These are phyloP conservation scores for Ambispora gerdemannii DNA, from an alignment of 192 early-diverging fungal species.

Conservation along the genomic window DNA sequence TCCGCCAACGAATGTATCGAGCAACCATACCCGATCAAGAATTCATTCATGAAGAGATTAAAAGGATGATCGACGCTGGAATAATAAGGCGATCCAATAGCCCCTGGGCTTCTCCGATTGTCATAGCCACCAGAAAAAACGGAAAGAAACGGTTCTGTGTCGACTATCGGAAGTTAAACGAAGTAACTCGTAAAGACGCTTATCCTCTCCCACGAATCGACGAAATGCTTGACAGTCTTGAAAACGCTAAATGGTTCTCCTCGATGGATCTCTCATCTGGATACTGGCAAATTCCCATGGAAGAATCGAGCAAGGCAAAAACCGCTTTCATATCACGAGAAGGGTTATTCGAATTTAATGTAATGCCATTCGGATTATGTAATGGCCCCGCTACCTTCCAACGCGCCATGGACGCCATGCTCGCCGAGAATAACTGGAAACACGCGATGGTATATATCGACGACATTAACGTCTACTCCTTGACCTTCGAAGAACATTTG, in stretches of 20 bases:
- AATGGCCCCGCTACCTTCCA: constrained; percentile 46
- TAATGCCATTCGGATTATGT: constrained; percentile 37
- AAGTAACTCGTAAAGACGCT: constrained; percentile 32
- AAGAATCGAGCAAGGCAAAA: not conserved
- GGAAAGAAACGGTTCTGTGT: constrained; percentile 34
- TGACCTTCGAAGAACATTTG: constrained; percentile 30
- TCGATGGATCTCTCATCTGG: constrained; percentile 15
- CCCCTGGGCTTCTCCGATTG: constrained; percentile 33
- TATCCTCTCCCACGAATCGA: constrained; percentile 47
- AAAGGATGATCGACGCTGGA: not conserved
- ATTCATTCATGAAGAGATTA: not conserved
- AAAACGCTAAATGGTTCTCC: constrained; percentile 36
- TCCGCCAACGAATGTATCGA: too few species aligned
- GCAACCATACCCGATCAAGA: too few species aligned
- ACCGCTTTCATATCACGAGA: constrained; percentile 37
- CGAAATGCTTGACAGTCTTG: constrained; percentile 33
- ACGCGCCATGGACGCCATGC: constrained; percentile 39
- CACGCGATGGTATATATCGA: constrained; percentile 40
- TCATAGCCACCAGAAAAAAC: constrained; percentile 42
- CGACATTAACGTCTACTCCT: too few species aligned
- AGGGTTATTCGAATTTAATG: too few species aligned
- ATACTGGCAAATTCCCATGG: constrained; percentile 30
- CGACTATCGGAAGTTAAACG: constrained; percentile 46
- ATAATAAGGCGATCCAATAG: not conserved
- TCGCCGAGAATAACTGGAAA: constrained; percentile 28